Evolutionary conservation across 2,329 filamentous ascomycete genomes (phyloP).

Genomic region (Metarhizium brunneum): DNA sequence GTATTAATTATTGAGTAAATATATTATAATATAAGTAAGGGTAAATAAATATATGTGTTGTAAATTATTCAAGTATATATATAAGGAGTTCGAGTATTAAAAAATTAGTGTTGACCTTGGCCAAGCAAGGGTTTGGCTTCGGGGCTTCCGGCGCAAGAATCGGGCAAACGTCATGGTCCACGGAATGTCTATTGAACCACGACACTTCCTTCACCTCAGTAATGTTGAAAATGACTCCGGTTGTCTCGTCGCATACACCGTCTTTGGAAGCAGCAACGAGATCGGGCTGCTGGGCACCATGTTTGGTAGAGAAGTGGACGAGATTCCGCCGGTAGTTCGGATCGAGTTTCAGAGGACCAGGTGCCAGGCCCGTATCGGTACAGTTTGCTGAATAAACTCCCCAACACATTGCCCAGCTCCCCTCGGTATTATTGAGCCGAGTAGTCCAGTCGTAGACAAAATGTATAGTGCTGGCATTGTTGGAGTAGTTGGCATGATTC

Average conservation of each 20-base stretch:
- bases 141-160: not conserved
- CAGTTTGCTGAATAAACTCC: not conserved
- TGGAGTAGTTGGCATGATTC: not conserved
- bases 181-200: not conserved
- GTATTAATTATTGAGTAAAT: too few species aligned
- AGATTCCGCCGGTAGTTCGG: not conserved
- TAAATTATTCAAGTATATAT: too few species aligned
- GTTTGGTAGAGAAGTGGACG: not conserved
- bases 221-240: not conserved
- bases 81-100: too few species aligned
- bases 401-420: not conserved
- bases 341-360: not conserved
- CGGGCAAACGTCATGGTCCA: not conserved
- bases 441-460: not conserved
- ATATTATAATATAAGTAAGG: too few species aligned
- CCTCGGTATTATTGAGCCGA: not conserved
- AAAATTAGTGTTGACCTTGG: slow-evolving; percentile 1
- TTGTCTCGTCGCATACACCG: slow-evolving; percentile 8
- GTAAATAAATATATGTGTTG: too few species aligned
- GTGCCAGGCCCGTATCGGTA: not conserved
- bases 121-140: slow-evolving; percentile 3
- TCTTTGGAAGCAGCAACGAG: slow-evolving; percentile 8
- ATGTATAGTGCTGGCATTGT: not conserved
- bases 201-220: not conserved
- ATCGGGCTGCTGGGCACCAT: not conserved